phyloP scores from a whole-genome alignment of 768 basidiomycete genomes.

The Mycena venus region DNA sequence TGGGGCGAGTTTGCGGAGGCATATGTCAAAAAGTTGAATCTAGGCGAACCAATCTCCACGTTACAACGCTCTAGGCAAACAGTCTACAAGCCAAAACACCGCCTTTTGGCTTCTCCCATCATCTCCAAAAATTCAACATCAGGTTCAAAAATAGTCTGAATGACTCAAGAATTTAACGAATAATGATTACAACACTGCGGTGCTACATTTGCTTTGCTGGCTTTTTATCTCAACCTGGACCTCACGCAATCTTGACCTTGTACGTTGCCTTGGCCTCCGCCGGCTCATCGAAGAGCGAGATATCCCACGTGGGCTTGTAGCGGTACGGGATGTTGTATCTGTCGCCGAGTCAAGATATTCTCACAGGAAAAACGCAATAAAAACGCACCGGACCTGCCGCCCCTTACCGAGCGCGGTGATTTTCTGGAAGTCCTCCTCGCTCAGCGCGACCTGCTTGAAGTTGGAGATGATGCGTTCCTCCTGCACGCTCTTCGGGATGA shows the following conservation, averaged over 20 bases:
- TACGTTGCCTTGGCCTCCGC: constrained; percentile 61
- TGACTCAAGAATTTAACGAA: neutral
- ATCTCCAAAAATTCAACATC: neutral
- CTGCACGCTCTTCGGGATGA: constrained; percentile 88
- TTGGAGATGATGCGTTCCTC: constrained; percentile 80
- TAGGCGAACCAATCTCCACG: neutral
- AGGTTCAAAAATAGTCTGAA: too few species aligned
- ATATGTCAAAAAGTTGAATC: constrained; percentile 29
- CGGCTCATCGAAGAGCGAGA: constrained; percentile 78
- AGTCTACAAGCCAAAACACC: neutral
- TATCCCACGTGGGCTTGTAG: constrained; percentile 75
- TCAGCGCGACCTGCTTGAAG: constrained; percentile 80
- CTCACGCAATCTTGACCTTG: constrained; percentile 48
- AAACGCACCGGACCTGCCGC: constrained; percentile 56
- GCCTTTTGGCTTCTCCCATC: neutral
- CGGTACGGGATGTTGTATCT: constrained; percentile 77
- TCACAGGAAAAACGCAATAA: neutral
- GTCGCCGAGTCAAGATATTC: neutral
- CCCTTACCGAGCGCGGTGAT: constrained; percentile 64
- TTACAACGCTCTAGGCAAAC: neutral
- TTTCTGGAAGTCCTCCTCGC: constrained; percentile 75
- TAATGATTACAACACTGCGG: constrained; percentile 9
- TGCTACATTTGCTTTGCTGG: neutral
- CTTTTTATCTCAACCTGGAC: neutral
- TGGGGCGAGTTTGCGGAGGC: constrained; percentile 33